These are phyloP conservation scores for Trichoderma sp. DNA, from an alignment of 2,329 filamentous ascomycete genomes.

Conservation along the genomic window DNA sequence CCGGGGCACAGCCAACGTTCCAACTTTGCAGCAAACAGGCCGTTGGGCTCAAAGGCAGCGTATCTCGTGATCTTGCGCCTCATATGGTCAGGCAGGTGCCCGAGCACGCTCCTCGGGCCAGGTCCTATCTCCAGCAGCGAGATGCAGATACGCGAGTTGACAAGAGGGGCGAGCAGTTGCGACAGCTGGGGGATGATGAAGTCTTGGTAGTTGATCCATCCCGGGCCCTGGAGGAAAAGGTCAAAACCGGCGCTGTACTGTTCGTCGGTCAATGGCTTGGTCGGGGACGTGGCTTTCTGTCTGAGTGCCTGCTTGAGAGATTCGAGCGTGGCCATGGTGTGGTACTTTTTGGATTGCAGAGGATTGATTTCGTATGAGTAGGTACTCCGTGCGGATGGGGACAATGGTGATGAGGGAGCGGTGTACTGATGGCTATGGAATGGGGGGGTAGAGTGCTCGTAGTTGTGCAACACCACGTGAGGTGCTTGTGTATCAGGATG, in stretches of 20 bases:
- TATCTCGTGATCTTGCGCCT: conserved; percentile 54
- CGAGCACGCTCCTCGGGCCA: conserved; percentile 58
- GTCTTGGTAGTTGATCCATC: conserved; percentile 48
- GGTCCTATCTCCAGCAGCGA: conserved; percentile 64
- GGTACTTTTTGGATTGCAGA: not conserved
- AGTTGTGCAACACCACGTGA: conserved; percentile 2
- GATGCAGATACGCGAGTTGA: conserved; percentile 46
- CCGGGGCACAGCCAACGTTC: conserved; percentile 45
- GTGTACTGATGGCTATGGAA: not conserved
- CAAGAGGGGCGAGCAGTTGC: conserved; percentile 45
- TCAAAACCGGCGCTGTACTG: conserved; percentile 55
- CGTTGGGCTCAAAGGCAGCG: conserved; percentile 57
- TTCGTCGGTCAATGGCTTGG: conserved; percentile 47
- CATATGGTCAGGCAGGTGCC: conserved; percentile 47
- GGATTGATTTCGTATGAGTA: not conserved
- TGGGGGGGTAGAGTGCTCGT: not conserved
- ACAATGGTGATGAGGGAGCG: conserved; percentile 33
- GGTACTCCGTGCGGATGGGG: not conserved
- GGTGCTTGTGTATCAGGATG: not conserved
- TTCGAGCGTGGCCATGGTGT: conserved; percentile 20
- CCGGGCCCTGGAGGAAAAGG: conserved; percentile 42
- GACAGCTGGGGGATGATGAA: conserved; percentile 57
- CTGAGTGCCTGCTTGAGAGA: conserved; percentile 16
- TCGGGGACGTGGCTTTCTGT: conserved; percentile 30
- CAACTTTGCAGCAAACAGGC: conserved; percentile 48